Base-by-base conservation (phyloP, 202 grass and related monocot species). In the Setaria italica region DNA sequence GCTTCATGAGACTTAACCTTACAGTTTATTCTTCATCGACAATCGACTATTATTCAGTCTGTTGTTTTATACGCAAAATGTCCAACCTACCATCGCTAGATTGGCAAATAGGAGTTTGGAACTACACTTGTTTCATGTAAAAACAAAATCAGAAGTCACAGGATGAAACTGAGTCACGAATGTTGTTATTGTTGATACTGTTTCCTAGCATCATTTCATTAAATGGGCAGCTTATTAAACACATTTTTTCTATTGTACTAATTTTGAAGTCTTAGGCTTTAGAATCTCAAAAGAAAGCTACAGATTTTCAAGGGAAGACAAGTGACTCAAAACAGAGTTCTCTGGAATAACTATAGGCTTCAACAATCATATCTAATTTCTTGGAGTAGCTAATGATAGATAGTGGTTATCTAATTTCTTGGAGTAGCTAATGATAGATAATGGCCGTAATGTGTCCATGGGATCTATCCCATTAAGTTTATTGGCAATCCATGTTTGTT, bases 81-180 rank as follows among this genome's bases (percentile, higher is more conserved):
- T 56, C 39, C 19, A 80, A 65, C 53, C 13, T 74, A 21, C 29
- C 47, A 58, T 32, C 63, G 58, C 25, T 32, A 59, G 43, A 77
- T 57, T 69, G 16, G 47, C 49, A 85, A 62, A 29, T 57, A 50
- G 67, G 54, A 79, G 76, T 20, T 41, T 47, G 16, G 7, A 37
- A 47, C 50, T 67, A 50, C 29, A 49, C 8, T 68, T 60, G 0
- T 66, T 85, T 74, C 32, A 56, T 85, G 4, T 80, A n/a, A 58
- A 73, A 80, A 42, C 15, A 51, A 67, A 65, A 67, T 80, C 75
- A 41, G 12, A 84, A 54, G 56, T 65, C 53, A 60, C 68, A 34
- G 19, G 60, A 20, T 39, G 57, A 79, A 72, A 84, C 39, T 19
- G 5, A 67, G 25, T 55, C 30, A n/a, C 41, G 39, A 47, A 1